These are phyloP conservation scores for Gamarada debralockiae DNA, from an alignment of 495 filamentous ascomycete species.

Conservation along the genomic window DNA sequence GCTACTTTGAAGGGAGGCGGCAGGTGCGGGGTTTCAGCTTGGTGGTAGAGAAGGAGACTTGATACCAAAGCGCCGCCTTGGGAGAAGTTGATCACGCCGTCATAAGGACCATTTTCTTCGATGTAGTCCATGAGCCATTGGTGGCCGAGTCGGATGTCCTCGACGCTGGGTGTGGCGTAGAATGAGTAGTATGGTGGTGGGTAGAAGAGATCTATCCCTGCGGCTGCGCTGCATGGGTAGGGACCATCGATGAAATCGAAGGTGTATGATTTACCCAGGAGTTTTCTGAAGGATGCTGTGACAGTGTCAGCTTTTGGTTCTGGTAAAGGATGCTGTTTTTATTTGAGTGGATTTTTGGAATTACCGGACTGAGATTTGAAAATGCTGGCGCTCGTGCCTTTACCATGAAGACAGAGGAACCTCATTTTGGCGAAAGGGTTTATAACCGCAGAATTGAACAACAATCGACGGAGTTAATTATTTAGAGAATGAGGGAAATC, in stretches of 20 bases:
- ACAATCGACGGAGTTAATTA: too few relatives aligned
- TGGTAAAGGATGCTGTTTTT: background rate
- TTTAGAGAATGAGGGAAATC: too few relatives aligned
- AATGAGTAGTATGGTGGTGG: slow-evolving; percentile 41
- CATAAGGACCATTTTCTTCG: slow-evolving; percentile 51
- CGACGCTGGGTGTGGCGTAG: slow-evolving; percentile 34
- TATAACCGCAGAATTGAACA: too few relatives aligned
- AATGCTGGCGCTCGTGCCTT: slow-evolving; percentile 53
- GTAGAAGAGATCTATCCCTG: slow-evolving; percentile 52
- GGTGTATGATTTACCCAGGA: slow-evolving; percentile 23
- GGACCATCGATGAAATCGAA: slow-evolving; percentile 59
- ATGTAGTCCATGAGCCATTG: slow-evolving; percentile 45
- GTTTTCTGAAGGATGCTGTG: slow-evolving; percentile 29
- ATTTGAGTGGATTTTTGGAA: background rate
- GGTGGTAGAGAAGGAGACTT: slow-evolving; percentile 39
- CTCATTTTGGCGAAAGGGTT: slow-evolving; percentile 41
- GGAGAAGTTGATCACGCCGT: slow-evolving; percentile 56
- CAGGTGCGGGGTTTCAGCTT: slow-evolving; percentile 26
- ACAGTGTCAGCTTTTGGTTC: background rate
- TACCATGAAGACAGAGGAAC: slow-evolving; percentile 59
- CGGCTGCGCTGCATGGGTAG: slow-evolving; percentile 37
- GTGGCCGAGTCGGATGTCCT: slow-evolving; percentile 36
- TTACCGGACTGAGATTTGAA: slow-evolving; percentile 57
- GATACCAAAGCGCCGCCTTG: slow-evolving; percentile 53
- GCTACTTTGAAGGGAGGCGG: slow-evolving; percentile 52